Conservation (phyloP, 331 rosid species). For the Phaseolus coccineus region DNA sequence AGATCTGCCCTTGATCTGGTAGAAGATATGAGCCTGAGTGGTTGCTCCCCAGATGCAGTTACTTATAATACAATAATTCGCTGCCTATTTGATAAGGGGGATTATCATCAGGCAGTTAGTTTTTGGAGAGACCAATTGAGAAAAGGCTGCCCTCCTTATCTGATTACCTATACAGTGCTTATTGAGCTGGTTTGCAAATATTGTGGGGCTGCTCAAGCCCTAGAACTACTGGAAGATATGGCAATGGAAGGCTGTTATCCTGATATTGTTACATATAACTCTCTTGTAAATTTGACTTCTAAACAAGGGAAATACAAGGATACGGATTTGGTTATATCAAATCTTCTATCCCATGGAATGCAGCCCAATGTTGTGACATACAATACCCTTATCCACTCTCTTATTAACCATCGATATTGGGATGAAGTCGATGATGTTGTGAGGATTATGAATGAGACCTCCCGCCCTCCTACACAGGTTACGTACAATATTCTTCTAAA, state of each 20-base stretch:
- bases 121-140: slow-evolving; percentile 89
- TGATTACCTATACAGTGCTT: slow-evolving; percentile 77
- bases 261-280: slow-evolving; percentile 76
- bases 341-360: slow-evolving; percentile 66
- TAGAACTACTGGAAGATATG: slow-evolving; percentile 84
- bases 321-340: slow-evolving; percentile 60
- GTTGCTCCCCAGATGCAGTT: slow-evolving; percentile 86
- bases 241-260: slow-evolving; percentile 86
- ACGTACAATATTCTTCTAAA: slow-evolving; percentile 82
- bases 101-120: slow-evolving; percentile 65
- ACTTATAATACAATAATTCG: slow-evolving; percentile 85
- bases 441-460: slow-evolving; percentile 66
- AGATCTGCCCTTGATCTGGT: slow-evolving; percentile 66
- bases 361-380: slow-evolving; percentile 76
- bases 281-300: slow-evolving; percentile 70
- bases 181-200: slow-evolving; percentile 75
- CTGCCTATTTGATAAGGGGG: slow-evolving; percentile 61
- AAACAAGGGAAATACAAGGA: slow-evolving; percentile 74
- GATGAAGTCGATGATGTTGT: slow-evolving; percentile 75
- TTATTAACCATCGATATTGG: slow-evolving; percentile 69
- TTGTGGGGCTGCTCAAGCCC: slow-evolving; percentile 64
- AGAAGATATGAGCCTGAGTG: slow-evolving; percentile 83
- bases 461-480: slow-evolving; percentile 66
- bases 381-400: slow-evolving; percentile 83
- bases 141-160: slow-evolving; percentile 86